Evolutionary conservation across 352 stramenopile species (phyloP).

Genomic region (Plasmopara muralis): DNA sequence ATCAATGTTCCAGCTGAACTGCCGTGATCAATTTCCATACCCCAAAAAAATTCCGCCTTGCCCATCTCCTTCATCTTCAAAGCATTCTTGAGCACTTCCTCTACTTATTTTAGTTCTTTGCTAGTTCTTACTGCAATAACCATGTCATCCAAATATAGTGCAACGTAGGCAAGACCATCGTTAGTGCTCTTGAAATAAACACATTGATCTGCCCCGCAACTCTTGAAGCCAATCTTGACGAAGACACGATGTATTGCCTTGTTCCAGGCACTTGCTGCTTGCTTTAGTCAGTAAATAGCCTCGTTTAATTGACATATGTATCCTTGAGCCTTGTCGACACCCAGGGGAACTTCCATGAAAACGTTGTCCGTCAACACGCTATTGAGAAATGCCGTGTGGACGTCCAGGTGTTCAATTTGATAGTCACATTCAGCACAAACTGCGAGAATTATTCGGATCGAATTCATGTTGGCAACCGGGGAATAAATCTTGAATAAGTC

Average conservation of each 20-base stretch:
- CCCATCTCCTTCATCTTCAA: slow-evolving; percentile 2
- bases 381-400: neutral
- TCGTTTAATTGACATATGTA: neutral
- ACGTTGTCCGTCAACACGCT: neutral
- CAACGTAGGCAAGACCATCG: neutral
- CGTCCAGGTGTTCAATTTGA: neutral
- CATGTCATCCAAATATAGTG: neutral
- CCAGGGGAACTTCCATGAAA: neutral
- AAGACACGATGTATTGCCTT: neutral
- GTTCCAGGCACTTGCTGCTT: neutral
- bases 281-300: neutral
- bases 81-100: neutral
- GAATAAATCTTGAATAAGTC: neutral
- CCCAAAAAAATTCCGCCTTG: neutral
- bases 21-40: neutral
- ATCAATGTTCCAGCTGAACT: neutral
- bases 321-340: neutral
- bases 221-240: neutral
- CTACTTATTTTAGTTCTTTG: neutral
- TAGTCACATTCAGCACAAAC: neutral
- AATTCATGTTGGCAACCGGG: neutral
- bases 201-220: neutral
- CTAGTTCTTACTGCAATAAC: neutral
- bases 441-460: neutral
- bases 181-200: neutral